Evolutionary conservation across 768 basidiomycete genomes (phyloP), one percentile per base, ranked within the genome.

Genomic region (Kwoniella europaea): DNA sequence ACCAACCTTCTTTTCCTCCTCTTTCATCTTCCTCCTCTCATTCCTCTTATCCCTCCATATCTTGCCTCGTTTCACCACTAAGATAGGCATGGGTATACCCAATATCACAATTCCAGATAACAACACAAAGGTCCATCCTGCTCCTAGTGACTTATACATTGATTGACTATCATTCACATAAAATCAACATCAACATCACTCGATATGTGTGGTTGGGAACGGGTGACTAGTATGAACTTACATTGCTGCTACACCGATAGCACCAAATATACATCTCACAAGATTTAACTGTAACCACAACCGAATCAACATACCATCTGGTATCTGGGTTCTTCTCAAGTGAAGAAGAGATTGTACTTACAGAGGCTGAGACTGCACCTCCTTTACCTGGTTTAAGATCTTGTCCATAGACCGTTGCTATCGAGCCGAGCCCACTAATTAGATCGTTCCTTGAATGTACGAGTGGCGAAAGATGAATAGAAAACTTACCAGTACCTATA

Each of bases 361-460:
- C 82, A 13, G 80, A 80, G 29, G 83, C 82, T 10, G 83, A 82
- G 3, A 82, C 76, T 2, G 80, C 76, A 6, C 82, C 80, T 24
- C 82, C 79, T 58, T 79, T 72, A 3, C 81, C 80, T 0, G 84
- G 83, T 53, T 77, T 76, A 29, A 85, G 64, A 71, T 85, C 85
- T 61, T 84, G 78, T 3, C 76, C 78, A 52, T 79, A 81, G 3
- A 81, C 71, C 9, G 78, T 81, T 2, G 75, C 77, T 69, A 55
- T 27, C 46, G 46, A 50, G 18, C 46, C 46, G 46, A 15, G 15
- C 18, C 12, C 12, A 18, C 12, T 50, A 9, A 35, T 35, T 9
- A 35, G 35, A 35, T 50, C 2, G 3, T 15, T 50, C 46, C 46
- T 50, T 5, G 2, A 16, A 15, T 1, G 13, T 50, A 50, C 13